phyloP scores from a whole-genome alignment of 257 asterid genomes.

The Rubia yunnanensis region DNA sequence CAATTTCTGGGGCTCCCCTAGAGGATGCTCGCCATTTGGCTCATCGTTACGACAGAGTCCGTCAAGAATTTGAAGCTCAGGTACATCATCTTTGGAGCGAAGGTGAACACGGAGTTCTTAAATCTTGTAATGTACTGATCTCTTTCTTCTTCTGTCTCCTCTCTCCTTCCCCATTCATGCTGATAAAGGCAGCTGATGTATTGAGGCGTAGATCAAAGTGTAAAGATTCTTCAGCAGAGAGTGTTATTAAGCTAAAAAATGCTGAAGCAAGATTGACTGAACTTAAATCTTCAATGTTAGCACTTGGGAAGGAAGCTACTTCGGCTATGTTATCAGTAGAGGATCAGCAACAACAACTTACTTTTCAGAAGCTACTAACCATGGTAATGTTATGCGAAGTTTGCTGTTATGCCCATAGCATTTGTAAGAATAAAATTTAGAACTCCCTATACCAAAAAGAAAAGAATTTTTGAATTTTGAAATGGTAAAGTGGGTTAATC shows the following conservation, averaged over 20 bases:
- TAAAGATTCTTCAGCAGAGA: slow-evolving; percentile 74
- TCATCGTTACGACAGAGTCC: slow-evolving; percentile 69
- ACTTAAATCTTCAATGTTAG: slow-evolving; percentile 67
- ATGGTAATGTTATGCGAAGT: slow-evolving; percentile 36
- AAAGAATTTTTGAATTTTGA: background rate
- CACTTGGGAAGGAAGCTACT: slow-evolving; percentile 85
- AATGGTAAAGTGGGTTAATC: background rate
- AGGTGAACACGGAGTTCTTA: background rate
- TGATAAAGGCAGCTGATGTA: slow-evolving; percentile 68
- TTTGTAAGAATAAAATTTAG: background rate
- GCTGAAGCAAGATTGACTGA: slow-evolving; percentile 70
- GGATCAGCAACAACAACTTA: slow-evolving; percentile 72
- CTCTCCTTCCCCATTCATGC: background rate
- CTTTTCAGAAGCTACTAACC: slow-evolving; percentile 66
- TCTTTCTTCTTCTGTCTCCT: background rate
- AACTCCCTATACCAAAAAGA: background rate
- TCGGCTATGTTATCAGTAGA: slow-evolving; percentile 85
- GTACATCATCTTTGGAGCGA: slow-evolving; percentile 24
- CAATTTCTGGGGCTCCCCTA: slow-evolving; percentile 72
- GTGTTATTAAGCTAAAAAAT: slow-evolving; percentile 52
- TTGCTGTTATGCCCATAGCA: background rate
- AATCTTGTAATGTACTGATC: slow-evolving; percentile 2
- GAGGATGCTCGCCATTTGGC: slow-evolving; percentile 97
- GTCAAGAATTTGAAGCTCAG: slow-evolving; percentile 88
- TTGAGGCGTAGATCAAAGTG: slow-evolving; percentile 75